Percentiles rank a stretch among this genome's conserved stretches.
Evolutionary conservation across 2,329 filamentous ascomycete species (phyloP).

Genomic region (Xylariaceae sp.): DNA sequence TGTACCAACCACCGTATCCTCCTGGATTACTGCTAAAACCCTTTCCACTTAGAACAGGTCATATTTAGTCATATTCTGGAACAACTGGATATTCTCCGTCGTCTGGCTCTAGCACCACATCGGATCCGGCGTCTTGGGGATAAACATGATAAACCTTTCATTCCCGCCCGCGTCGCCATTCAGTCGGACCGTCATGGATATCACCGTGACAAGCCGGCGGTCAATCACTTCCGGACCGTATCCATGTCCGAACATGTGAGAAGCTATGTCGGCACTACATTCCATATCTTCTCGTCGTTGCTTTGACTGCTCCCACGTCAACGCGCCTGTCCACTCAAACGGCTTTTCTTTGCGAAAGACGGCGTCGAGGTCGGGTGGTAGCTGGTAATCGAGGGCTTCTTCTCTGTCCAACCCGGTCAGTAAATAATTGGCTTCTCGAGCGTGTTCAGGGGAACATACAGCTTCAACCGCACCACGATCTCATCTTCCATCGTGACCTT

Average conservation of each 20-base stretch:
- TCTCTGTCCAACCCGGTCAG: constrained; percentile 15
- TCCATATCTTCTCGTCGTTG: constrained; percentile 3
- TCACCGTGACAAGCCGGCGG: constrained; percentile 21
- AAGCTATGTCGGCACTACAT: not conserved
- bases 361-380: constrained; percentile 22
- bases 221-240: constrained; percentile 20
- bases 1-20: too few relatives aligned
- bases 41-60: constrained; percentile 21
- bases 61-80: constrained; percentile 24
- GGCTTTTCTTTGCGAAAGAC: constrained; percentile 24
- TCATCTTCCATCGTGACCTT: constrained; percentile 21
- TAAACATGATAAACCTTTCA: constrained; percentile 7
- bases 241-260: constrained; percentile 6
- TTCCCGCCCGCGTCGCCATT: not conserved
- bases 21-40: not conserved
- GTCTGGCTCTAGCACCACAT: constrained; percentile 31
- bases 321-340: constrained; percentile 16
- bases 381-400: constrained; percentile 15
- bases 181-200: constrained; percentile 19
- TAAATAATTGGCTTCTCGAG: not conserved
- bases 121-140: constrained; percentile 27
- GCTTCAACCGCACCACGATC: constrained; percentile 4
- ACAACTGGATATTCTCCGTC: constrained; percentile 20
- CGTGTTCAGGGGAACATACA: constrained; percentile 13
- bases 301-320: constrained; percentile 19